phyloP scores from a whole-genome alignment of 805 yeast genomes.

The Brettanomyces custersianus region DNA sequence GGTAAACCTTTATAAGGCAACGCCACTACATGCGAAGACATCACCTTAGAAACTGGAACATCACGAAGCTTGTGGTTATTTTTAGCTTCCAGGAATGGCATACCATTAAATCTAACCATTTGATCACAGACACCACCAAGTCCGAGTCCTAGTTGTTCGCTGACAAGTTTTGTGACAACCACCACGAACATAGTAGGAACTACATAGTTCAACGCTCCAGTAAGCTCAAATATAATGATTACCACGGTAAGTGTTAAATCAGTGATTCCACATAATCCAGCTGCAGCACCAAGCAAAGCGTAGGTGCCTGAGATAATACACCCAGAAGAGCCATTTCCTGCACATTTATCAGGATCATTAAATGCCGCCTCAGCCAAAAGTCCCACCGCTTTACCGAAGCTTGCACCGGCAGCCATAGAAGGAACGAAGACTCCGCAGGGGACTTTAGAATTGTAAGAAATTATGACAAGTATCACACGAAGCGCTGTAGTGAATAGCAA shows the following conservation, averaged over 20 bases:
- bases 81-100: slow-evolving; percentile 70
- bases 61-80: slow-evolving; percentile 55
- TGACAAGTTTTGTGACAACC: slow-evolving; percentile 75
- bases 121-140: slow-evolving; percentile 89
- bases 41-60: slow-evolving; percentile 44
- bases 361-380: slow-evolving; percentile 45
- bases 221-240: slow-evolving; percentile 89
- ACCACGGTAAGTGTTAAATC: slow-evolving; percentile 89
- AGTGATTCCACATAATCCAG: slow-evolving; percentile 89
- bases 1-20: slow-evolving; percentile 31
- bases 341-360: slow-evolving; percentile 21
- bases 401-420: slow-evolving; percentile 93
- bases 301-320: slow-evolving; percentile 92
- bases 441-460: slow-evolving; percentile 87
- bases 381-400: slow-evolving; percentile 86
- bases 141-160: slow-evolving; percentile 63
- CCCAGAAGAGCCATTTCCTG: slow-evolving; percentile 26
- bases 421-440: slow-evolving; percentile 99
- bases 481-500: slow-evolving; percentile 63
- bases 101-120: slow-evolving; percentile 81
- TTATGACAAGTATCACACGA: slow-evolving; percentile 61
- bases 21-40: slow-evolving; percentile 38
- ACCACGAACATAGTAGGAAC: slow-evolving; percentile 96
- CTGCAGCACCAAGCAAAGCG: slow-evolving; percentile 94
- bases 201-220: slow-evolving; percentile 89